Evolutionary conservation across 208 protist genomes (phyloP).

Genomic region (Acanthamoeba divionensis): DNA sequence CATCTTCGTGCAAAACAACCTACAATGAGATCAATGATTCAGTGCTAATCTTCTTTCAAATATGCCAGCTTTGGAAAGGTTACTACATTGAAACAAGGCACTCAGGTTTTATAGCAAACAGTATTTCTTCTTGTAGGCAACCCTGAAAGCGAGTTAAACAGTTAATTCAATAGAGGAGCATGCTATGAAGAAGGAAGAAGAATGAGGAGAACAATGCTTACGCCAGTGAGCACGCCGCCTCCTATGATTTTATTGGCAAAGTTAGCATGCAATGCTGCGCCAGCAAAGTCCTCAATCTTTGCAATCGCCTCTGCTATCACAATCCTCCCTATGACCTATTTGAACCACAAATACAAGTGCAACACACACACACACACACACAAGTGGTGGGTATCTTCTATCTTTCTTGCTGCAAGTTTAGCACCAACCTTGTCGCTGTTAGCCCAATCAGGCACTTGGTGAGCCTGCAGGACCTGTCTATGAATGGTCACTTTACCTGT

Average conservation of each 20-base stretch:
- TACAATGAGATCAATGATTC: not conserved
- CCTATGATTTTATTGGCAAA: conserved; percentile 88
- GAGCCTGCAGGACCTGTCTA: not conserved
- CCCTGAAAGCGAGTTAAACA: conserved; percentile 49
- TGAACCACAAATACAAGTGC: too few species aligned
- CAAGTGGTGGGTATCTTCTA: too few species aligned
- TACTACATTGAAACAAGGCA: conserved; percentile 72
- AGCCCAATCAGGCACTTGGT: not conserved
- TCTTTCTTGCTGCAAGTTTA: too few species aligned
- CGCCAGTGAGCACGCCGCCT: conserved; percentile 81
- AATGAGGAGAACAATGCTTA: not conserved
- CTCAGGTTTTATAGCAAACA: conserved; percentile 84
- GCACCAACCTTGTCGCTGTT: not conserved
- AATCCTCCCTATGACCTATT: too few species aligned
- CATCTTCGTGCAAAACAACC: conserved; percentile 80
- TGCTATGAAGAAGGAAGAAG: not conserved
- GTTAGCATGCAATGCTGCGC: conserved; percentile 78
- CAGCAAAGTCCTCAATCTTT: conserved; percentile 80
- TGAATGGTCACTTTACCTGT: not conserved
- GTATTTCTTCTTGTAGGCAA: conserved; percentile 89
- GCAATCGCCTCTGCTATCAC: not conserved
- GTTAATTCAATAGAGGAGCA: not conserved
- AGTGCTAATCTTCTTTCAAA: not conserved
- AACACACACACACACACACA: too few species aligned
- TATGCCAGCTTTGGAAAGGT: not conserved